Evolutionary conservation across 345 rosid genomes (phyloP), one percentile per base, ranked within the genome.

Genomic region (Salix purpurea): DNA sequence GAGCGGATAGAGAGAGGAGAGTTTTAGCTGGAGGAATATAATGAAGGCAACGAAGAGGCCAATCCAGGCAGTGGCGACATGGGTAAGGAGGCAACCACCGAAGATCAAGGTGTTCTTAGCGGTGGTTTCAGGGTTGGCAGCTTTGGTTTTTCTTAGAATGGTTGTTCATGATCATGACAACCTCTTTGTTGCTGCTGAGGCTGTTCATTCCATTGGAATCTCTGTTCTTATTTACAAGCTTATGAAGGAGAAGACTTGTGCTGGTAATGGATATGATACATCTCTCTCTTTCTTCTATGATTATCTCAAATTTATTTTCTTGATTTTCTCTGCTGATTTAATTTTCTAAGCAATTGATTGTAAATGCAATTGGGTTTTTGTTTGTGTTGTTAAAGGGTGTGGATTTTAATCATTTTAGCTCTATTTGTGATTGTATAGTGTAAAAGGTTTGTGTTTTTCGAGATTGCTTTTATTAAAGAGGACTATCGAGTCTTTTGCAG

Each of bases 121-220:
- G 5, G 98, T 94, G 48, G 89, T 93, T 37, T 81, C 97, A 30
- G 99, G 97, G 76, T 87, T 96, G 92, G 90, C 89, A 3, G 92
- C 99, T 36, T 78, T 96, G 68, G 93, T 92, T 56, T 83, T 94
- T 28, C 97, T 96, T 82, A 85, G 99, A 60, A 88, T 86, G 92
- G 87, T 96, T 58, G 98, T 96, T 32, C 92, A 91, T 80, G 97
- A 96, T 78, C 99, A 96, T 76, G 98, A 93, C 73, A 96, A 92
- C 74, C 98, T 96, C 82, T 96, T 96, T 76, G 97, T 94, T 26
- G 99, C 98, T 52, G 95, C 99, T 7, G 98, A 96, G 89, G 95
- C 95, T 26, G 97, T 94, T 26, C 99, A 96, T 89, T 91, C 97
- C 50, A 78, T 92, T 34, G 99, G 99, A 75, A 96, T 96, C 81